A percentile compares a stretch with the other conserved stretches of the same genome.
phyloP scores from a whole-genome alignment of 257 asterid genomes.

The Forsythia suspensa region DNA sequence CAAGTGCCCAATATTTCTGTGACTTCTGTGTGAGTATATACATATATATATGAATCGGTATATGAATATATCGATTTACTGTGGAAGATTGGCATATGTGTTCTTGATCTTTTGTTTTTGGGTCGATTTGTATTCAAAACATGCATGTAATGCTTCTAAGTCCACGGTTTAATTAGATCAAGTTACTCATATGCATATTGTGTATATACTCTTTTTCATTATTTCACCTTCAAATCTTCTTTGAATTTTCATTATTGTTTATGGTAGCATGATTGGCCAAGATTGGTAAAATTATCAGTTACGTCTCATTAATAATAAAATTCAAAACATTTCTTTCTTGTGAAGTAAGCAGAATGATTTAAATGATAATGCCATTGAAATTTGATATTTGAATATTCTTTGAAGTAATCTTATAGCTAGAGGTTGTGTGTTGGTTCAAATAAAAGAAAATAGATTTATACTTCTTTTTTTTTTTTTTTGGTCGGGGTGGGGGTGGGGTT shows the following conservation, averaged over 20 bases:
- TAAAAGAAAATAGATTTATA: too few relatives aligned
- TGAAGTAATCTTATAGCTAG: too few relatives aligned
- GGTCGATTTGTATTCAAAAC: not conserved
- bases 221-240: too few relatives aligned
- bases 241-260: not conserved
- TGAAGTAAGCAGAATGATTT: not conserved
- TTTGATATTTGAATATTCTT: too few relatives aligned
- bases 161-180: not conserved
- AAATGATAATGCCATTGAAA: not conserved
- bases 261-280: not conserved
- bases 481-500: too few relatives aligned
- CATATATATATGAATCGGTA: not conserved
- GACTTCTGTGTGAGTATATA: constrained; percentile 7
- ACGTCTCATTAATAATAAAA: too few relatives aligned
- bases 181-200: not conserved
- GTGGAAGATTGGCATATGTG: not conserved
- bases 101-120: not conserved
- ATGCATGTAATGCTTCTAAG: not conserved
- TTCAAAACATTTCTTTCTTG: not conserved
- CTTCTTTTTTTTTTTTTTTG: too few relatives aligned
- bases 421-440: too few relatives aligned
- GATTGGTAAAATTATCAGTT: not conserved
- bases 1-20: constrained; percentile 30
- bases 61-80: not conserved
- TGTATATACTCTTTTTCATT: not conserved